Percentiles rank a stretch among this genome's conserved stretches.
Evolutionary conservation across 1,284 basidiomycete genomes (phyloP).

Genomic region (Polyporus tsugae): DNA sequence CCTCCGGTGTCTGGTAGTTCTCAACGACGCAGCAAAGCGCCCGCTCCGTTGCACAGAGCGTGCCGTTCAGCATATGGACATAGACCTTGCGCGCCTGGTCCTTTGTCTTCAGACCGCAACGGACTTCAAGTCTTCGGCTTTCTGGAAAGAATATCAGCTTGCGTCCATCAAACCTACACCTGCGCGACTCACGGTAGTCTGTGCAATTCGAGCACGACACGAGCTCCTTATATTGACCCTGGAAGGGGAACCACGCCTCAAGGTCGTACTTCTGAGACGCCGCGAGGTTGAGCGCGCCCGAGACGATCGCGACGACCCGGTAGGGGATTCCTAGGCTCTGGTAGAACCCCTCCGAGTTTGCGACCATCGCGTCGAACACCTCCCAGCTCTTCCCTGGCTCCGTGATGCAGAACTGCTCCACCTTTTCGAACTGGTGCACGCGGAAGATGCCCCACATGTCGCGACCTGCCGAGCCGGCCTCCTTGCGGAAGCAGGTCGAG

Average conservation of each 20-base stretch:
- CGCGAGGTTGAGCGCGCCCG: slow-evolving; percentile 95
- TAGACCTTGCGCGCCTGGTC: slow-evolving; percentile 90
- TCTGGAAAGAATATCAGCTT: slow-evolving; percentile 57
- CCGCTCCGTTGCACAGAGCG: slow-evolving; percentile 95
- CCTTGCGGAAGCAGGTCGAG: slow-evolving; percentile 99
- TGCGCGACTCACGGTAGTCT: slow-evolving; percentile 82
- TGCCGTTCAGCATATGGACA: slow-evolving; percentile 98
- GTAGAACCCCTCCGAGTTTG: slow-evolving; percentile 93
- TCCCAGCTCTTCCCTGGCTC: slow-evolving; percentile 95
- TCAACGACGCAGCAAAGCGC: slow-evolving; percentile 98
- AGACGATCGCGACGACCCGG: slow-evolving; percentile 95
- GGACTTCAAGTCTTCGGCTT: slow-evolving; percentile 88
- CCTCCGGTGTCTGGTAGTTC: slow-evolving; percentile 96
- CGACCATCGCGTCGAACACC: slow-evolving; percentile 93
- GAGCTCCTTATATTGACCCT: slow-evolving; percentile 95
- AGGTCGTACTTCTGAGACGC: slow-evolving; percentile 98
- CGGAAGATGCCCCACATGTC: slow-evolving; percentile 99
- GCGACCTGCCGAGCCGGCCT: slow-evolving; percentile 95
- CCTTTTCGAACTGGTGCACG: slow-evolving; percentile 99
- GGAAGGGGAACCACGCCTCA: slow-evolving; percentile 99
- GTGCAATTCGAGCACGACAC: slow-evolving; percentile 95
- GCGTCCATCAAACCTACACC: neutral
- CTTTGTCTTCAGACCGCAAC: slow-evolving; percentile 89
- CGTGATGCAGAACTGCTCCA: slow-evolving; percentile 97
- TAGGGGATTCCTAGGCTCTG: slow-evolving; percentile 93